phyloP scores from a whole-genome alignment of 1,284 basidiomycete genomes.

The Sanghuangporus sanghuang region DNA sequence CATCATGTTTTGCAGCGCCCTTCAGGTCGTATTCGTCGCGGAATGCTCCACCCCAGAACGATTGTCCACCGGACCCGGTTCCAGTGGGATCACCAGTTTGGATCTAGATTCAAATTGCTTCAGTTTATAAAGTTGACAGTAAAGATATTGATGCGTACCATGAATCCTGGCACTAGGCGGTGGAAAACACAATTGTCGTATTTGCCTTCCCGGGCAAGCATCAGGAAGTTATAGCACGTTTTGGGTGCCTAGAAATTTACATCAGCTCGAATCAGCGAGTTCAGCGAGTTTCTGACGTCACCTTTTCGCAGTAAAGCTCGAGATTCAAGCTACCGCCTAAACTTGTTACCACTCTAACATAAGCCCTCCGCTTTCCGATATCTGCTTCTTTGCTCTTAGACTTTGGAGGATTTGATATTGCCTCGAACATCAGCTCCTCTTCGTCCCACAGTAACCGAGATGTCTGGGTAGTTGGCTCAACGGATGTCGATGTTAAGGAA shows the following conservation, averaged over 20 bases:
- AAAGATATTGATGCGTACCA: conserved; percentile 48
- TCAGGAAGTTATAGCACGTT: conserved; percentile 97
- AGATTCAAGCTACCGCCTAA: conserved; percentile 85
- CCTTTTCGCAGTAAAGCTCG: conserved; percentile 90
- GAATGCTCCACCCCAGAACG: conserved; percentile 95
- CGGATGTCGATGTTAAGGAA: conserved; percentile 88
- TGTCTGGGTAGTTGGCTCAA: conserved; percentile 73
- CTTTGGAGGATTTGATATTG: conserved; percentile 69
- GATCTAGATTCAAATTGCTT: conserved; percentile 42
- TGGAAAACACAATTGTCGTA: conserved; percentile 92
- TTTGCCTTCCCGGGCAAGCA: conserved; percentile 84
- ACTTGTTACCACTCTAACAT: conserved; percentile 88
- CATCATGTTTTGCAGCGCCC: conserved; percentile 81
- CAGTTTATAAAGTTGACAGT: neutral
- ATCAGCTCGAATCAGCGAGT: neutral
- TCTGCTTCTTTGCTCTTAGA: conserved; percentile 90
- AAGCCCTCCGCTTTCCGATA: conserved; percentile 81
- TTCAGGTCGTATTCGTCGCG: conserved; percentile 88
- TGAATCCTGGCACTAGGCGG: conserved; percentile 93
- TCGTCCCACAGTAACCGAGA: conserved; percentile 90
- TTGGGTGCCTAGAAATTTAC: conserved; percentile 71
- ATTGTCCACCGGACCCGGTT: conserved; percentile 89
- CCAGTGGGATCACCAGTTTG: conserved; percentile 97
- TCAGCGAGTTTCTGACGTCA: conserved; percentile 24
- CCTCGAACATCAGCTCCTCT: conserved; percentile 93